These are phyloP conservation scores for Jacaranda copaia DNA, from an alignment of 257 asterid genomes.

Conservation along the genomic window DNA sequence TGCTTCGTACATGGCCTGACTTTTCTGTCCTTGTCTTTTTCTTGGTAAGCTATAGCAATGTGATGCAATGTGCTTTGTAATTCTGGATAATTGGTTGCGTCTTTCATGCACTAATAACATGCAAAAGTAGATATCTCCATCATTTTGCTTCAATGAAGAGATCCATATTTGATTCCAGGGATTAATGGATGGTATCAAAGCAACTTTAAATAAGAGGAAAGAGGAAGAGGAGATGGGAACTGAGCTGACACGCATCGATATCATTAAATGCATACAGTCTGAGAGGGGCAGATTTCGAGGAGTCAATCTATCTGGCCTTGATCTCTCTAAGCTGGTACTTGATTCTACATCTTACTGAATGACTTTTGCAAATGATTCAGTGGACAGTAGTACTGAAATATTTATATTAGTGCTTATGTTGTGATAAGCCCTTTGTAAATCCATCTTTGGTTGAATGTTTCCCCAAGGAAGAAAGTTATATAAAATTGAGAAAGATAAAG, in stretches of 20 bases:
- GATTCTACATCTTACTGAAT: slow-evolving; percentile 35
- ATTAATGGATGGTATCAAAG: slow-evolving; percentile 70
- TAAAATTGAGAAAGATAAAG: background rate
- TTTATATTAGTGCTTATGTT: slow-evolving; percentile 10
- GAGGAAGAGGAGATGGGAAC: slow-evolving; percentile 82
- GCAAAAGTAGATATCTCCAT: slow-evolving; percentile 27
- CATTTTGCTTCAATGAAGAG: slow-evolving; percentile 23
- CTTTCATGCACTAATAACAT: slow-evolving; percentile 9
- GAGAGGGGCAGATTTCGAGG: slow-evolving; percentile 93
- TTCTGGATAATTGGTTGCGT: slow-evolving; percentile 28
- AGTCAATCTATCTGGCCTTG: slow-evolving; percentile 90
- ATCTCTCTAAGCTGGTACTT: slow-evolving; percentile 87
- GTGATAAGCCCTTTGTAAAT: slow-evolving; percentile 10
- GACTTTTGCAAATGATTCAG: slow-evolving; percentile 23
- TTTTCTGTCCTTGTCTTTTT: slow-evolving; percentile 4
- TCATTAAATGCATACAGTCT: slow-evolving; percentile 93
- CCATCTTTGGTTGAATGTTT: slow-evolving; percentile 2
- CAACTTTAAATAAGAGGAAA: slow-evolving; percentile 61
- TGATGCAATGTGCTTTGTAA: slow-evolving; percentile 3
- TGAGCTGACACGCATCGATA: slow-evolving; percentile 88
- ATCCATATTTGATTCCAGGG: slow-evolving; percentile 58
- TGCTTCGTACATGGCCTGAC: background rate
- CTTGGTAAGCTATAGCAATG: slow-evolving; percentile 22
- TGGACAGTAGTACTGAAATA: background rate
- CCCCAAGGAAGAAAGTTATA: background rate